Evolutionary conservation across 108 stramenopile genomes (phyloP).

Genomic region (Fistulifera pelliculosa): DNA sequence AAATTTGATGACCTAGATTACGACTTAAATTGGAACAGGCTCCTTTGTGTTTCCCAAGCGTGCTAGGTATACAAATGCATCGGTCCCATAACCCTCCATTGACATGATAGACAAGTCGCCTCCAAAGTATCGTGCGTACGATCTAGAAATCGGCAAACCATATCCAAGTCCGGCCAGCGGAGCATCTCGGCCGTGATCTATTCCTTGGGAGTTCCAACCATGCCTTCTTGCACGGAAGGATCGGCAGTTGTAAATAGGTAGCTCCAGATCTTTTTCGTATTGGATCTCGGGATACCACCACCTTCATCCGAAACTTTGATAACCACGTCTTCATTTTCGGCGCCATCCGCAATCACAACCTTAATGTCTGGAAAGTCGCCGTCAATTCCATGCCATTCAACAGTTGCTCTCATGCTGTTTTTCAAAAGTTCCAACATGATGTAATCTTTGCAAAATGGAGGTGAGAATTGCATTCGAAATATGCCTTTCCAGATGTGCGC

Average conservation of each 20-base stretch:
- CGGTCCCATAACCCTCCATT: constrained; percentile 99
- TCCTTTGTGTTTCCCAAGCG: constrained; percentile 76
- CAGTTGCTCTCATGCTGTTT: constrained; percentile 97
- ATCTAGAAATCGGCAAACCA: constrained; percentile 94
- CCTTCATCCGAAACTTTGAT: constrained; percentile 98
- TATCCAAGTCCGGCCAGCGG: constrained; percentile 97
- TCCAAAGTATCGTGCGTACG: constrained; percentile 96
- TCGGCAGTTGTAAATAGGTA: constrained; percentile 91
- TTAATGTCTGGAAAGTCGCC: constrained; percentile 85
- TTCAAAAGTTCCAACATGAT: constrained; percentile 97
- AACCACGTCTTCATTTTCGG: constrained; percentile 97
- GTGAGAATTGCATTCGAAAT: background rate
- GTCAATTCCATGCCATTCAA: constrained; percentile 91
- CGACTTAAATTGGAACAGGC: constrained; percentile 66
- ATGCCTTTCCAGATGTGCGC: background rate
- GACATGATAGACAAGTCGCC: constrained; percentile 97
- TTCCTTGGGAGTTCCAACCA: constrained; percentile 48
- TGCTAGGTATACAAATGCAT: constrained; percentile 93
- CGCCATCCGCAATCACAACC: constrained; percentile 96
- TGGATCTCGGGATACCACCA: constrained; percentile 93
- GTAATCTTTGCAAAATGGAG: constrained; percentile 45
- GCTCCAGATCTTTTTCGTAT: constrained; percentile 92
- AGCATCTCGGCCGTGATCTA: constrained; percentile 77
- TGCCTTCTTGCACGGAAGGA: constrained; percentile 78
- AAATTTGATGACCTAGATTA: too few species aligned